Percentiles rank a stretch among this genome's conserved stretches.
phyloP scores from a whole-genome alignment of 345 rosid genomes.

The Corymbia maculata region DNA sequence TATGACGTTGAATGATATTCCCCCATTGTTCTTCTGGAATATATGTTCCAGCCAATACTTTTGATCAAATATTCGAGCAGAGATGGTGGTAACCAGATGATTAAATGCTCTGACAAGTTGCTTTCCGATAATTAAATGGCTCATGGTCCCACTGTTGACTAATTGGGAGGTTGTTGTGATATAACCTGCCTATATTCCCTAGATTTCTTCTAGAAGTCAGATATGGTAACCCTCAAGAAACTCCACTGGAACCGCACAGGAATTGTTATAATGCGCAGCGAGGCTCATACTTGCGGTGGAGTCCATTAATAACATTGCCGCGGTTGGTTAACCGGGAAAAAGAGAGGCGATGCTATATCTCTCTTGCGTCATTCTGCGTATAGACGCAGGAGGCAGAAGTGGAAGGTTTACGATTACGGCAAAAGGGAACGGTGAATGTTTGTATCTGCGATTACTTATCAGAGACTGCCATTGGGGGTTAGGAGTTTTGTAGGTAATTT shows the following conservation, averaged over 20 bases:
- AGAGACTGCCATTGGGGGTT: not conserved
- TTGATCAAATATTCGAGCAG: not conserved
- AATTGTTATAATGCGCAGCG: not conserved
- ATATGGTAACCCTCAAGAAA: not conserved
- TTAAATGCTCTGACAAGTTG: not conserved
- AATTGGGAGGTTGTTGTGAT: not conserved
- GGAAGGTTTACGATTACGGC: not conserved
- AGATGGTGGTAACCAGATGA: not conserved
- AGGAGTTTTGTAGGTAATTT: not conserved
- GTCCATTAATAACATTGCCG: not conserved
- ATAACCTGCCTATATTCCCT: not conserved
- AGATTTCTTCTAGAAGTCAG: not conserved
- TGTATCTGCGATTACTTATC: not conserved
- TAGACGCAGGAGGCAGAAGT: not conserved
- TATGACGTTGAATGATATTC: not conserved
- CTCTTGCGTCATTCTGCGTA: not conserved
- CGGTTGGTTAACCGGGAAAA: not conserved
- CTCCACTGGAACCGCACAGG: not conserved
- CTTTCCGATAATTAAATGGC: not conserved
- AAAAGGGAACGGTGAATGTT: not conserved
- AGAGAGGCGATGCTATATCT: not conserved
- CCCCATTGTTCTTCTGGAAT: not conserved
- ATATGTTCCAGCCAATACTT: not conserved
- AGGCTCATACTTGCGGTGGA: not conserved
- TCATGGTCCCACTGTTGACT: not conserved